Evolutionary conservation across 2,329 filamentous ascomycete genomes (phyloP), one percentile per base, ranked within the genome.

Genomic region (Dichotomopilus funicola): DNA sequence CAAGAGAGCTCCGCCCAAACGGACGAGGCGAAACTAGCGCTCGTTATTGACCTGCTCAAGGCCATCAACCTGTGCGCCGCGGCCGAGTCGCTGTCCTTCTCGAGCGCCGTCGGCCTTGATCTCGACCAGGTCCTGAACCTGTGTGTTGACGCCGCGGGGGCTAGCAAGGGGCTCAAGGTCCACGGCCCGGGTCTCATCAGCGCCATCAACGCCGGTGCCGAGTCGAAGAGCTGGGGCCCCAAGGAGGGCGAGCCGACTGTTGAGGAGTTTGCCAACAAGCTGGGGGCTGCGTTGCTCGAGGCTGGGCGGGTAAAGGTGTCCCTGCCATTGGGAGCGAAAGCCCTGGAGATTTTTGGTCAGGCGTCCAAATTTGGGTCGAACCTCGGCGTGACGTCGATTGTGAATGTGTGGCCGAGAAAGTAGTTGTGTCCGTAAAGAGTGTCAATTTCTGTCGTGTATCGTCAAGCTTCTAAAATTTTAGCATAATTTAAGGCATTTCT

Each of bases 131-230:
- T 76, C 2, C 70, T 72, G 47, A 72, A 73, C 38, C 68, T 77
- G 49, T 78, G 74, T 59, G 64, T 73, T 59, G 73, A 75, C 56
- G 75, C 75, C 1, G 75, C 75, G 0, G 75, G 75, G 8, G 72
- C 72, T 5, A 75, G 71, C 55, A 65, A 61, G 35, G 67, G 75
- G 59, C 63, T 77, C 47, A 68, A 70, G 41, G 57, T 60, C 6
- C 61, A 70, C 33, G 74, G 73, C 0, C 70, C 69, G 1, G 65
- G 67, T 37, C 71, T 77, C 19, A 70, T 77, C 45, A 63, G 66
- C 38, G 65, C 70, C 3, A 64, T 72, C 42, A 65, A 66, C 4
- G 65, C 63, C 8, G 65, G 65, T 13, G 56, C 59, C 6, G 61
- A 60, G 1, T 56, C 51, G 3, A 60, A 64, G 2, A 62, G 64